A percentile compares a stretch with the other conserved stretches of the same genome.
Evolutionary conservation across 352 stramenopile genomes (phyloP).

Genomic region (Pythium rishiriense): DNA sequence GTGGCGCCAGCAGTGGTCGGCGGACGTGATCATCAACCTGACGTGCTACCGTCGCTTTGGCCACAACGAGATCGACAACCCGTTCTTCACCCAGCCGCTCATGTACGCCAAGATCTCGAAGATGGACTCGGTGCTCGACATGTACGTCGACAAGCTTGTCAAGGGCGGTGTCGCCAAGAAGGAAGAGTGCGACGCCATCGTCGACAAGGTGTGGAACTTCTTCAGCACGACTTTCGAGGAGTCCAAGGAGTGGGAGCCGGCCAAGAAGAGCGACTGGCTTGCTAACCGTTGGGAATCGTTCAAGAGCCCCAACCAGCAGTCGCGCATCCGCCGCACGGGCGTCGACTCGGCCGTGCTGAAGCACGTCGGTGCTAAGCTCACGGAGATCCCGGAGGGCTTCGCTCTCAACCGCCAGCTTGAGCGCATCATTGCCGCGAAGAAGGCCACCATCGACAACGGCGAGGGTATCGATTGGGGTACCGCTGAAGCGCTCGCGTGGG

Average conservation of each 20-base stretch:
- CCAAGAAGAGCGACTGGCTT: conserved; percentile 94
- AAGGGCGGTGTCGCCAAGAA: conserved; percentile 50
- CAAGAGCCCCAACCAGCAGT: conserved; percentile 94
- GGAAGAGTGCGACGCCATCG: conserved; percentile 53
- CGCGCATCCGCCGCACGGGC: conserved; percentile 90
- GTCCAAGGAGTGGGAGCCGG: conserved; percentile 57
- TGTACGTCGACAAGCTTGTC: conserved; percentile 77
- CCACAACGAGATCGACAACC: conserved; percentile 97
- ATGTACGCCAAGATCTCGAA: conserved; percentile 92
- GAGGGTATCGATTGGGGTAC: conserved; percentile 87
- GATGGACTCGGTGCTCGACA: conserved; percentile 71
- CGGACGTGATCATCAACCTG: conserved; percentile 98
- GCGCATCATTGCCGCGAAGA: conserved; percentile 79
- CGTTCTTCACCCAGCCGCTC: conserved; percentile 84
- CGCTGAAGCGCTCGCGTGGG: conserved; percentile 85
- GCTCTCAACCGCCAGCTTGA: conserved; percentile 82
- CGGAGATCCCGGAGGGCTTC: conserved; percentile 80
- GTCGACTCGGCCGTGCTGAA: conserved; percentile 91
- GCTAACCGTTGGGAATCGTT: conserved; percentile 95
- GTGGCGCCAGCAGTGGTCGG: conserved; percentile 91
- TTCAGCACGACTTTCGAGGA: conserved; percentile 70
- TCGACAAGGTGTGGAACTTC: conserved; percentile 59
- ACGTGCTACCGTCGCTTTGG: conserved; percentile 98
- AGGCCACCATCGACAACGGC: conserved; percentile 72
- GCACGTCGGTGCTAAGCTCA: conserved; percentile 88